Percentiles rank a stretch among this genome's conserved stretches.
Conservation (phyloP, 345 rosid genomes). For the Brassica juncea region DNA sequence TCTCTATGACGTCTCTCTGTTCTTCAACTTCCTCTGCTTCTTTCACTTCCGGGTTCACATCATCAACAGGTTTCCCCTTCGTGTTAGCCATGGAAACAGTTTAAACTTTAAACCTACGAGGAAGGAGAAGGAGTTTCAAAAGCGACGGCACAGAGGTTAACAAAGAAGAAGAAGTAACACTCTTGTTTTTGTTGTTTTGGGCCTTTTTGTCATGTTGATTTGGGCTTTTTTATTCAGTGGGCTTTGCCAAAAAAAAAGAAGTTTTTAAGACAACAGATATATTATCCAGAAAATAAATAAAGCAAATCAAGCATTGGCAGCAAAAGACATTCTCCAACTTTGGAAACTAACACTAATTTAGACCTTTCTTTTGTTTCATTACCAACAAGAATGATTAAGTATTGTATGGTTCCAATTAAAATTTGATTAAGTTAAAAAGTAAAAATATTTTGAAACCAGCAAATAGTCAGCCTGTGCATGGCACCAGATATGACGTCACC, state of each 20-base stretch:
- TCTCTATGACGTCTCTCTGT: constrained; percentile 19
- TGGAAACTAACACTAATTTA: too few relatives aligned
- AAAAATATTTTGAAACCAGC: too few relatives aligned
- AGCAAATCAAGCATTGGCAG: not conserved
- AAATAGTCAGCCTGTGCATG: too few relatives aligned
- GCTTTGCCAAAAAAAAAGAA: not conserved
- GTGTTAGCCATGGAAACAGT: constrained; percentile 19
- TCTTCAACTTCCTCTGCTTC: constrained; percentile 21
- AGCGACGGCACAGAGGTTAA: not conserved
- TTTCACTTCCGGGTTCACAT: constrained; percentile 7
- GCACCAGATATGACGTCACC: too few relatives aligned
- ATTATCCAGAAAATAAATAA: not conserved
- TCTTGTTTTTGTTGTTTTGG: not conserved
- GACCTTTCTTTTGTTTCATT: too few relatives aligned
- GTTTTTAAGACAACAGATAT: not conserved
- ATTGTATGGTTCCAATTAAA: too few relatives aligned
- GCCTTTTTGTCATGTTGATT: not conserved
- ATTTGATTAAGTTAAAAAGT: too few relatives aligned
- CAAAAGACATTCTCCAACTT: not conserved
- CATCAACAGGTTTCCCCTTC: constrained; percentile 23
- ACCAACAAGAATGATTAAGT: too few relatives aligned
- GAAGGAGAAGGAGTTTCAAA: not conserved
- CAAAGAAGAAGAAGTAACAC: not conserved
- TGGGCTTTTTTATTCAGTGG: not conserved
- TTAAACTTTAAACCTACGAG: not conserved